These are phyloP conservation scores for Gossypium davidsonii DNA, from an alignment of 441 rosid genomes.

Conservation along the genomic window DNA sequence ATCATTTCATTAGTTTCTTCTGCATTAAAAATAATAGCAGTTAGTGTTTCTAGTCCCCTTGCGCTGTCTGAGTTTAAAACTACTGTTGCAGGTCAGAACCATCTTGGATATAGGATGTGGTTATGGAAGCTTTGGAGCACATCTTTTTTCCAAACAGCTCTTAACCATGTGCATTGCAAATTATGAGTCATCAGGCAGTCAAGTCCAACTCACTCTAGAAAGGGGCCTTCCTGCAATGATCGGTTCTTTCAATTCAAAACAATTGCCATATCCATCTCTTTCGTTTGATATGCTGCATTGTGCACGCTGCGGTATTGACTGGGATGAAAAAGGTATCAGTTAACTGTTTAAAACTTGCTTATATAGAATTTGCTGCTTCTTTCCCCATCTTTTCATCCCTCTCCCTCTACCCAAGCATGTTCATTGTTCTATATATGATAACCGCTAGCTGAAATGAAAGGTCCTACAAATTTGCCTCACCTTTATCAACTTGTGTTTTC, in stretches of 20 bases:
- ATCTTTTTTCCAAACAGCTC: conserved; percentile 71
- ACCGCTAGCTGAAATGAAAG: not conserved
- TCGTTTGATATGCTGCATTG: conserved; percentile 99
- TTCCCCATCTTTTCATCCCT: not conserved
- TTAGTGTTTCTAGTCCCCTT: not conserved
- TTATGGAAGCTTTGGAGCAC: conserved; percentile 99
- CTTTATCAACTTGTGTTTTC: not conserved
- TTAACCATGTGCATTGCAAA: conserved; percentile 96
- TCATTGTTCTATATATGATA: not conserved
- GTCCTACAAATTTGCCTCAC: not conserved
- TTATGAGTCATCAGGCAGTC: conserved; percentile 96
- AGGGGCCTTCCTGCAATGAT: conserved; percentile 99
- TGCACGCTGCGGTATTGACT: conserved; percentile 82
- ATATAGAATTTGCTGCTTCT: not conserved
- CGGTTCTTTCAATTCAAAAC: conserved; percentile 72
- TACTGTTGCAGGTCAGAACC: conserved; percentile 70
- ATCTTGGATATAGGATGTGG: conserved; percentile 98
- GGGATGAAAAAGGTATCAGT: conserved; percentile 88
- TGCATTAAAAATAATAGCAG: not conserved
- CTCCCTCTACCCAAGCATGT: not conserved
- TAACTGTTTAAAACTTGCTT: not conserved
- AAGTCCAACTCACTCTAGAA: conserved; percentile 95
- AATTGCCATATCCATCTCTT: conserved; percentile 93
- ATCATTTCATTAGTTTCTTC: not conserved
- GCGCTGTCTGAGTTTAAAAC: not conserved